phyloP scores from a whole-genome alignment of 1,139 yeast genomes.

The Blastobotrys serpentis region DNA sequence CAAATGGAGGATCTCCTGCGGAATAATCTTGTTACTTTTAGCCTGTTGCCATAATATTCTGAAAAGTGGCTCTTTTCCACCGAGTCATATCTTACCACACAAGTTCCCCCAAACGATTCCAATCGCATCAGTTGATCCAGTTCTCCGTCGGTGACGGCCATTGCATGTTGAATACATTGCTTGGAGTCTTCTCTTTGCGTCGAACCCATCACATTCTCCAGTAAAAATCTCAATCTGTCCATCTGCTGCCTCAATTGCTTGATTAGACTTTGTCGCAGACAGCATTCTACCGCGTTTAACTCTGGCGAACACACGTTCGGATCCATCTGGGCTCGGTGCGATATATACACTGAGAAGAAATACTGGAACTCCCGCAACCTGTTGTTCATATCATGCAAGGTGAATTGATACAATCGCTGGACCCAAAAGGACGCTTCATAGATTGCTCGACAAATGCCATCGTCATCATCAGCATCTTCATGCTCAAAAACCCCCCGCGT shows the following conservation, averaged over 20 bases:
- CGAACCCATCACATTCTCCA: background rate
- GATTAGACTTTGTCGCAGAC: background rate
- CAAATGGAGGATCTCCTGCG: background rate
- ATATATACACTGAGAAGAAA: background rate
- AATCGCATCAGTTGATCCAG: background rate
- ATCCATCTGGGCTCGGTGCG: background rate
- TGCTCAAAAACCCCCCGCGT: no score
- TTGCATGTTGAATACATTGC: background rate
- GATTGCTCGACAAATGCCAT: background rate
- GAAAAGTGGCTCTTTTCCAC: background rate
- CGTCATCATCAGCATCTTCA: no score
- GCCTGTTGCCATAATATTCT: background rate
- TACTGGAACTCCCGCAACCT: background rate
- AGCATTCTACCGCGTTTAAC: background rate
- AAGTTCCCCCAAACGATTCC: background rate
- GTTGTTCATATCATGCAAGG: background rate
- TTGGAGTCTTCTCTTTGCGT: background rate
- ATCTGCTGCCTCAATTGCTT: background rate
- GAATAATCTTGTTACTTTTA: background rate
- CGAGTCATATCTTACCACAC: background rate
- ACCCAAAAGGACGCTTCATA: background rate
- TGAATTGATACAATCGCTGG: background rate
- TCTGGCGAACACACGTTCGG: constrained; percentile 1
- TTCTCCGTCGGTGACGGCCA: background rate
- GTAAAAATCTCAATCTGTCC: background rate